Evolutionary conservation across 1,139 yeast species (phyloP), one percentile per base, ranked within the genome.

Genomic region (Sugiyamaella paludigena): DNA sequence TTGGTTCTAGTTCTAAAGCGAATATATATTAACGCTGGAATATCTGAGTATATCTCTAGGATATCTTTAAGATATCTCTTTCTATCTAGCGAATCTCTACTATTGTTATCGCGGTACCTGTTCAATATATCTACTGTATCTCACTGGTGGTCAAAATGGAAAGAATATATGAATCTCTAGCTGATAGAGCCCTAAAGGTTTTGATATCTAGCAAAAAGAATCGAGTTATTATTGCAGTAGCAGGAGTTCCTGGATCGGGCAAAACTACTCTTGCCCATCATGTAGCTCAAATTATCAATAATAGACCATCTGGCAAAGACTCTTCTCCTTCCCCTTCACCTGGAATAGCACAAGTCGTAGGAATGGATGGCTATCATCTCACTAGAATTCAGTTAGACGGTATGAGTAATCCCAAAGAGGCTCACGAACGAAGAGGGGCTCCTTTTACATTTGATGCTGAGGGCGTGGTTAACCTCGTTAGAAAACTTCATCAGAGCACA

Each of bases 351-450:
- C 52, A 52, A 7, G 62, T 58, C 6, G 69, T 82, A 1, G 81
- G 84, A 9, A 81, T 80, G 83, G 97, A 91, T 68, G 98, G 98
- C 9, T 91, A 78, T 63, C 98, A 91, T 64, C 72, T 81, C 30
- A 81, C 88, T 9, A 69, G 92, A 36, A 55, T 65, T 0, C 77
- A 79, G 45, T 69, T 91, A 30, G 72, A 69, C 26, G 55, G 67
- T 41, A 75, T 85, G 63, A 66, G 71, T 2, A 77, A 87, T 57
- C 74, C 87, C 0, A 72, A 63, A 6, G 73, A 69, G 35, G 92
- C 95, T 0, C 69, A 80, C 34, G 65, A 70, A 35, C 71, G 88
- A 55, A 75, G 97, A 45, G 97, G 97, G 0, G 85, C 96, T 0
- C 94, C 96, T 0, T 80, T 77, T 60, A 88, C 97, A 0, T 89